Evolutionary conservation across 2,329 filamentous ascomycete genomes (phyloP).

Genomic region (Cercospora zeae-maydis): DNA sequence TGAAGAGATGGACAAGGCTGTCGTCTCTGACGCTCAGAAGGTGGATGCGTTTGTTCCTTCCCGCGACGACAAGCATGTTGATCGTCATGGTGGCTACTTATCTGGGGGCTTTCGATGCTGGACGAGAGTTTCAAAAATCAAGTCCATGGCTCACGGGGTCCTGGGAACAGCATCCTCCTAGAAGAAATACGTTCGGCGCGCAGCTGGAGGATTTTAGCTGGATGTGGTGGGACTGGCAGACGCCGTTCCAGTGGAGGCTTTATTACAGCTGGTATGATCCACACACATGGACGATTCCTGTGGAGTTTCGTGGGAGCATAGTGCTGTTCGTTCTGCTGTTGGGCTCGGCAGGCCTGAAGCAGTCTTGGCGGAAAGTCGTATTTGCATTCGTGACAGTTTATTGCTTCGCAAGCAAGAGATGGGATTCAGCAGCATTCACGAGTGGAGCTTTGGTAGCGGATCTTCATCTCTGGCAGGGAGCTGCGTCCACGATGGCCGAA

Average conservation of each 20-base stretch:
- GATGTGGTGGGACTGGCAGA: constrained; percentile 16
- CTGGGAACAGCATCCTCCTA: constrained; percentile 20
- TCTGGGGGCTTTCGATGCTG: constrained; percentile 14
- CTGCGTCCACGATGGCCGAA: neutral
- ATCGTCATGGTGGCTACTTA: constrained; percentile 12
- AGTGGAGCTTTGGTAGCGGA: constrained; percentile 18
- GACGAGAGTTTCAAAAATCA: constrained; percentile 2
- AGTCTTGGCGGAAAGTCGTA: constrained; percentile 6
- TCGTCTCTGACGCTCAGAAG: constrained; percentile 13
- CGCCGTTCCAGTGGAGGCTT: constrained; percentile 10
- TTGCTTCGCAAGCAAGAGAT: constrained; percentile 8
- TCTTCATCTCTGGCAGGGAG: constrained; percentile 4
- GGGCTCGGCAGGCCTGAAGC: constrained; percentile 10
- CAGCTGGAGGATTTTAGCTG: constrained; percentile 5
- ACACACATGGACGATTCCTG: constrained; percentile 19
- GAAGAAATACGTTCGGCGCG: neutral
- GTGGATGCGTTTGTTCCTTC: constrained; percentile 15
- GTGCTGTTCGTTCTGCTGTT: constrained; percentile 18
- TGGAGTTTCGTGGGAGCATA: constrained; percentile 14
- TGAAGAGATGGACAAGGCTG: neutral
- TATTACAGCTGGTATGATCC: constrained; percentile 14
- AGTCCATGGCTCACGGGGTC: constrained; percentile 8
- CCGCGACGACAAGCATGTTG: constrained; percentile 18
- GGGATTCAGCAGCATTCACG: constrained; percentile 18
- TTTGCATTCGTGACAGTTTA: constrained; percentile 5